Conservation (phyloP, 371 early-diverging fungal genomes). For the Capillidium heterosporum region DNA sequence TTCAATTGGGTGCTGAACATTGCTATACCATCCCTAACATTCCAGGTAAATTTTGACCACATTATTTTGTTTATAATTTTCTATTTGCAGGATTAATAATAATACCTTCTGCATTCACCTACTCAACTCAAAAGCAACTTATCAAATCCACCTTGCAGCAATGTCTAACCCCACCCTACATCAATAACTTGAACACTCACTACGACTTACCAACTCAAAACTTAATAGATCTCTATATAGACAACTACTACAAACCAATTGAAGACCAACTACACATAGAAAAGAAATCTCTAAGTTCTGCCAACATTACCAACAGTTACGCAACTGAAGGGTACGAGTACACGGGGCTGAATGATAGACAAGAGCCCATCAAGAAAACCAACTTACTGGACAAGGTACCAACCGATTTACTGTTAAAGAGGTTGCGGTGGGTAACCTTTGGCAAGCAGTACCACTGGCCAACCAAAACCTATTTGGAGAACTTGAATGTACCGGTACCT, state of each 20-base stretch:
- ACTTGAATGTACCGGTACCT: constrained; percentile 37
- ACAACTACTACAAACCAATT: no score
- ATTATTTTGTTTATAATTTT: neutral
- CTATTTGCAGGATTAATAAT: constrained; percentile 37
- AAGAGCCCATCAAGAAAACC: constrained; percentile 10
- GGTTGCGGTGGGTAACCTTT: constrained; percentile 73
- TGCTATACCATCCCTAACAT: neutral
- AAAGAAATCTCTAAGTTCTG: no score
- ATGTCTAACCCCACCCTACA: constrained; percentile 52
- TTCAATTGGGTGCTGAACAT: neutral
- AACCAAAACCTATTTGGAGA: constrained; percentile 37
- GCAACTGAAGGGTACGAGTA: constrained; percentile 7
- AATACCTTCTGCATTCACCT: constrained; percentile 52
- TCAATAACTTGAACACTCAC: constrained; percentile 66
- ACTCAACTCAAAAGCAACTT: constrained; percentile 36
- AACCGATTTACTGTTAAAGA: constrained; percentile 26
- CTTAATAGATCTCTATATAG: no score
- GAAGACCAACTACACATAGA: no score
- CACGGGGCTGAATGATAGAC: constrained; percentile 8
- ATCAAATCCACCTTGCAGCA: constrained; percentile 41
- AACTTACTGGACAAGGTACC: constrained; percentile 14
- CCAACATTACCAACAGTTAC: no score
- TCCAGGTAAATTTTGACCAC: neutral
- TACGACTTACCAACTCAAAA: constrained; percentile 43
- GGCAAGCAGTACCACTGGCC: constrained; percentile 91